Evolutionary conservation across 495 filamentous ascomycete genomes (phyloP), one percentile per base, ranked within the genome.

Genomic region (Podospora pseudoanserina): DNA sequence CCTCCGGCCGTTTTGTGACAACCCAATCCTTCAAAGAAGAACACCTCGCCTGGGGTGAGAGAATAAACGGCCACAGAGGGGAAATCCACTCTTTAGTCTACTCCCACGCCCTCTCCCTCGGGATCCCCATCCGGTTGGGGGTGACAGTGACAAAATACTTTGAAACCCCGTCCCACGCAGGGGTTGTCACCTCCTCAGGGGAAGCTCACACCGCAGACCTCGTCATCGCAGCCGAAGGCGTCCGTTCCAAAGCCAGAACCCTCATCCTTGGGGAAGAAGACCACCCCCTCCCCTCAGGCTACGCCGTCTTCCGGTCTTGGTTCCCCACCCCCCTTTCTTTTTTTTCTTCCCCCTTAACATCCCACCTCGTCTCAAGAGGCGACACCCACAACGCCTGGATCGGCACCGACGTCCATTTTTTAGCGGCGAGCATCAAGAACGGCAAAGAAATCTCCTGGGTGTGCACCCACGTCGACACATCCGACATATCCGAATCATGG

Each of bases 371-470:
- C 16, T 82, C 83, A 27, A 84, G 88, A 65, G 88, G 88, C 18
- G 88, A 90, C 67, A 84, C 84, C 4, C 88, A 88, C 69, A 79
- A 85, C 20, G 86, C 84, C 1, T 89, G 82, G 77, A 78, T 87
- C 60, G 87, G 88, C 0, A 85, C 82, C 1, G 86, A 90, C 65
- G 83, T 89, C 27, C 88, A 90, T 75, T 88, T 89, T 74, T 80
- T 90, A 58, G 86, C 86, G 49, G 84, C 82, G 5, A 85, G 82
- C 9, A 83, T 88, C 74, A 89, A 89, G 76, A 80, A 82, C 64
- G 88, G 88, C 0, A 80, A 79, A 20, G 88, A 91, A 67, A 86
- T 90, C 55, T 88, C 86, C 67, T 91, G 88, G 89, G 89, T 90
- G n/a, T 85, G 89, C 55, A 91, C 89, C 11, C 89, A 91, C 70